Base-by-base conservation (phyloP, 2,329 filamentous ascomycete genomes). In the Colletotrichum tabaci region DNA sequence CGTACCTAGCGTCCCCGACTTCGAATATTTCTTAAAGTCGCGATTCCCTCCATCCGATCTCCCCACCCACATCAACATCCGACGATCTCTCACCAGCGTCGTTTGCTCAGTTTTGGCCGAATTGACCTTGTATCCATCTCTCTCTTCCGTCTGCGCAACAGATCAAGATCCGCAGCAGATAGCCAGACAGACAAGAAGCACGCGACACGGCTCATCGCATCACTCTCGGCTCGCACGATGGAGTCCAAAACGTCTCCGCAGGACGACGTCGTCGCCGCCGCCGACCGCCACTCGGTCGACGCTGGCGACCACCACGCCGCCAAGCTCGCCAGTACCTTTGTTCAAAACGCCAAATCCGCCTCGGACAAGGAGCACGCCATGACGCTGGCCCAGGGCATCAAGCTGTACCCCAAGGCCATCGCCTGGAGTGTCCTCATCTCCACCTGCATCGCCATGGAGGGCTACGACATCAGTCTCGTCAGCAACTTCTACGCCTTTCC, bases 391-490 rank as follows among this genome's bases (percentile, higher is more conserved):
- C 90, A 97, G 84, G 94, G 94, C 73, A 87, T 97, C 80, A 90
- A 87, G 78, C 87, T 96, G 35, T 98, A 98, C 79, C 94, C 94
- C 70, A 96, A 97, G 84, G 95, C 95, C 26, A 91, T 97, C 67
- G 88, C 85, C 26, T 98, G 94, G 94, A 94, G 91, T 76, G 78
- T 97, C 61, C 85, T 97, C 71, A 95, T 98, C 81, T 96, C 93
- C n/a, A 96, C 94, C 0, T 95, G 93, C 79, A 96, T 97, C 77
- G 90, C 90, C 77, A 98, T 98, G 95, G 94, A 97, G 81, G 94
- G 94, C 44, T 97, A 95, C 83, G 94, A 97, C 79, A 87, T 96
- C 70, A 91, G 90, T 77, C 85, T 97, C 64, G 90, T 96, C 77
- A 94, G 92, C 84, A 95, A 95, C 82, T 94, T 96, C 78, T 95